Conservation (phyloP, 2,329 filamentous ascomycete genomes). For the Sphaerulina vaccinii region DNA sequence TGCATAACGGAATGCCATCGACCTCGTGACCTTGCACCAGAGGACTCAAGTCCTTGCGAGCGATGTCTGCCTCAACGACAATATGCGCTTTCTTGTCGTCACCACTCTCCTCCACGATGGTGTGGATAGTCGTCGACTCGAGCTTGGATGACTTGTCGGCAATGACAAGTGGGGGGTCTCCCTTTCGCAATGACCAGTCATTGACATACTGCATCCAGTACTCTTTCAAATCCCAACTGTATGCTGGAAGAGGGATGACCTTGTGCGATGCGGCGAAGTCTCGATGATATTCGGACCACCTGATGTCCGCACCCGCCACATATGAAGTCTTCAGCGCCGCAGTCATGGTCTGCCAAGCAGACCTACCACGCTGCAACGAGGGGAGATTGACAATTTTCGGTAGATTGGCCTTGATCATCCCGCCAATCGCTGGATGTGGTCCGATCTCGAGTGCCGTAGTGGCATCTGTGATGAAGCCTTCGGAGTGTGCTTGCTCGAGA, state of each 20-base stretch:
- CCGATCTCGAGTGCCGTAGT: too few relatives aligned
- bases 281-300: conserved; percentile 70
- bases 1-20: conserved; percentile 65
- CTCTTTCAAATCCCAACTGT: conserved; percentile 68
- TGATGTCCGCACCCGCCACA: conserved; percentile 62
- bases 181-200: conserved; percentile 71
- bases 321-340: conserved; percentile 59
- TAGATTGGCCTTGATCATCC: background rate
- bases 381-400: conserved; percentile 54
- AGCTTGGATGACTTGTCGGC: conserved; percentile 39
- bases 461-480: too few relatives aligned
- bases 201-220: conserved; percentile 72
- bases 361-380: conserved; percentile 62
- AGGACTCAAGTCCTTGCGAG: conserved; percentile 61
- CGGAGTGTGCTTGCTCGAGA: too few relatives aligned
- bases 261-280: conserved; percentile 59
- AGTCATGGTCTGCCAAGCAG: conserved; percentile 64
- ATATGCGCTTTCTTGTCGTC: conserved; percentile 59
- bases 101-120: conserved; percentile 61
- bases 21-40: conserved; percentile 66
- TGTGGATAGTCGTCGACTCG: conserved; percentile 58
- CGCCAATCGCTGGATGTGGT: background rate
- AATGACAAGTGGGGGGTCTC: conserved; percentile 49
- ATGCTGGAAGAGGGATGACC: conserved; percentile 65
- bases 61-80: conserved; percentile 65